Conservation (phyloP, 768 basidiomycete species). For the Clavaria fumosa region DNA sequence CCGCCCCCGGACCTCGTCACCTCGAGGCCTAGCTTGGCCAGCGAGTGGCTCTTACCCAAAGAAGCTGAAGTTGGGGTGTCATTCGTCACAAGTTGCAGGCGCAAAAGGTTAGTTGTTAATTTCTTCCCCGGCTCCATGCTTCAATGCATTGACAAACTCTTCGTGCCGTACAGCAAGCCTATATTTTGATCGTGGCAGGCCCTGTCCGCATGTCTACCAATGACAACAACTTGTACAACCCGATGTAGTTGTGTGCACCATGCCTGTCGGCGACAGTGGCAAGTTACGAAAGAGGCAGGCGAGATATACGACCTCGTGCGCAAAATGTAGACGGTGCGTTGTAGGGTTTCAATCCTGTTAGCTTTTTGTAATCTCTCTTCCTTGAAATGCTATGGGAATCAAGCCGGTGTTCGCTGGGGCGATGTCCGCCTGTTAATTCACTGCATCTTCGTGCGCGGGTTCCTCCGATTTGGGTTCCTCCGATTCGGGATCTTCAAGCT, state of each 20-base stretch:
- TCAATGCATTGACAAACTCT: neutral
- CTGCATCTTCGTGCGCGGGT: slow-evolving; percentile 62
- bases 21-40: too few relatives aligned
- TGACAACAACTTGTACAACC: slow-evolving; percentile 89
- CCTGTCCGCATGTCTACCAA: slow-evolving; percentile 77
- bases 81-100: slow-evolving; percentile 79
- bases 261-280: slow-evolving; percentile 89
- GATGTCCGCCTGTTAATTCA: slow-evolving; percentile 74
- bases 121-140: neutral
- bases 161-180: slow-evolving; percentile 77
- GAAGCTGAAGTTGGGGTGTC: slow-evolving; percentile 91
- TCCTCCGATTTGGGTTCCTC: slow-evolving; percentile 79
- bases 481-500: too few relatives aligned
- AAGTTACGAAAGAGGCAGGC: slow-evolving; percentile 70
- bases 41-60: slow-evolving; percentile 80
- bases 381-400: slow-evolving; percentile 49
- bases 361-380: neutral
- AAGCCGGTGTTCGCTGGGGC: slow-evolving; percentile 84
- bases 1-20: slow-evolving; percentile 44
- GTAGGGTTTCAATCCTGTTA: slow-evolving; percentile 5
- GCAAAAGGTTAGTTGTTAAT: slow-evolving; percentile 55
- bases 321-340: slow-evolving; percentile 70
- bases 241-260: slow-evolving; percentile 45
- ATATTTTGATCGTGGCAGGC: slow-evolving; percentile 84
- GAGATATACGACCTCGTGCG: slow-evolving; percentile 80